Percentiles rank a stretch among this genome's conserved stretches.
These are phyloP conservation scores for Cercospora zeae-maydis DNA, from an alignment of 2,329 filamentous ascomycete species.

Conservation along the genomic window DNA sequence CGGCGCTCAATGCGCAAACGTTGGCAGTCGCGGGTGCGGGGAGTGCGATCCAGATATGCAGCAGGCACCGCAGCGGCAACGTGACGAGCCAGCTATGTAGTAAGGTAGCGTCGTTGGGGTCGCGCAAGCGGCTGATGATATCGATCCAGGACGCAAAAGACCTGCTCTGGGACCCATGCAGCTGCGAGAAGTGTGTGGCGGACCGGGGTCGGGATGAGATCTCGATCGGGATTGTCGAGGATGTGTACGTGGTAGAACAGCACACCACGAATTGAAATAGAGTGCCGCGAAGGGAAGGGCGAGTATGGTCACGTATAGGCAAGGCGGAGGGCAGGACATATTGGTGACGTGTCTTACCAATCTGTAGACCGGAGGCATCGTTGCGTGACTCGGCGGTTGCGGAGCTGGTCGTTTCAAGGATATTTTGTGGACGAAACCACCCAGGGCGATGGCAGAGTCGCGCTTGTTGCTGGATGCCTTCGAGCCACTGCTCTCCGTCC, in stretches of 20 bases:
- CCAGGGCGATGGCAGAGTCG: slow-evolving; percentile 24
- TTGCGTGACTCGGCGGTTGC: slow-evolving; percentile 10
- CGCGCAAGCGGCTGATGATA: neutral
- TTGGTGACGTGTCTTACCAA: slow-evolving; percentile 21
- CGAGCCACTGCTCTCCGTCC: slow-evolving; percentile 11
- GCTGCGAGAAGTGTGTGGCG: neutral
- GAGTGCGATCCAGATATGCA: neutral
- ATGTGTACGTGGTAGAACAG: neutral
- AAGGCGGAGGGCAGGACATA: neutral
- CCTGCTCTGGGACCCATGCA: neutral
- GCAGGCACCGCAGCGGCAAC: neutral
- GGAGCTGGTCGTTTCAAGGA: slow-evolving; percentile 18
- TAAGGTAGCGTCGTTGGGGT: neutral
- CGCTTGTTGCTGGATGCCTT: slow-evolving; percentile 22
- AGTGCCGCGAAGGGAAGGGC: neutral
- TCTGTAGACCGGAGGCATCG: slow-evolving; percentile 27
- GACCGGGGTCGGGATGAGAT: neutral
- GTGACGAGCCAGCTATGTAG: neutral
- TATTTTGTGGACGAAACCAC: slow-evolving; percentile 16
- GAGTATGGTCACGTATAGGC: neutral
- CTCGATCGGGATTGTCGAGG: neutral
- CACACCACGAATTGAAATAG: neutral
- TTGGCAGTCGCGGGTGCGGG: neutral
- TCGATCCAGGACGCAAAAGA: neutral
- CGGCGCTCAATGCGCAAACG: neutral